phyloP scores from a whole-genome alignment of 768 basidiomycete genomes.

The Tubosaeta sp. region DNA sequence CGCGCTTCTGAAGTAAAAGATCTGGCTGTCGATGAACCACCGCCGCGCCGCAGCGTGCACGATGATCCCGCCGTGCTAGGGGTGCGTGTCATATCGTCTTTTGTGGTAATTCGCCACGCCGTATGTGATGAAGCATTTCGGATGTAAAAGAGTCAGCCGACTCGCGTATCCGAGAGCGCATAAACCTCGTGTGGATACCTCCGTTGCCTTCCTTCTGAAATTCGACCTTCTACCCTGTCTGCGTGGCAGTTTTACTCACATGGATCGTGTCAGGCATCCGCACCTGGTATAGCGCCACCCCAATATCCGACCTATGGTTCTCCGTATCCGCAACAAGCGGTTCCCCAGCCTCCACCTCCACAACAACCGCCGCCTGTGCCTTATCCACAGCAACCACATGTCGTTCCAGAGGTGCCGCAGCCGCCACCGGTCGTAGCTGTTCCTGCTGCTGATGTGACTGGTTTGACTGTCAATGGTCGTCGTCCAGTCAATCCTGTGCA shows the following conservation, averaged over 20 bases:
- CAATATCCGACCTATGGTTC: slow-evolving; percentile 29
- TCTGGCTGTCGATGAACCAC: slow-evolving; percentile 73
- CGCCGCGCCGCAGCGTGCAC: slow-evolving; percentile 58
- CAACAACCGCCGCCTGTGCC: slow-evolving; percentile 28
- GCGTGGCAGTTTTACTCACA: slow-evolving; percentile 8
- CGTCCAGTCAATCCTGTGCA: slow-evolving; percentile 51
- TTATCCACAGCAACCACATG: slow-evolving; percentile 25
- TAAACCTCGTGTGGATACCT: slow-evolving; percentile 44
- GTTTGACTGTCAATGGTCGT: slow-evolving; percentile 25
- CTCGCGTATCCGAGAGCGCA: slow-evolving; percentile 42
- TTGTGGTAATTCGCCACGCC: slow-evolving; percentile 2
- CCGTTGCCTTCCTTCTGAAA: slow-evolving; percentile 64
- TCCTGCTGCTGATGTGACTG: slow-evolving; percentile 22
- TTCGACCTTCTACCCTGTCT: not conserved
- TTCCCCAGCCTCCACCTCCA: slow-evolving; percentile 28
- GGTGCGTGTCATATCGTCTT: slow-evolving; percentile 44
- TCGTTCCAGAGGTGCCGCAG: slow-evolving; percentile 25
- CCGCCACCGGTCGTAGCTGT: slow-evolving; percentile 15
- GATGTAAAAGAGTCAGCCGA: slow-evolving; percentile 38
- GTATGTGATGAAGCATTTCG: slow-evolving; percentile 42
- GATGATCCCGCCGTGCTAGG: slow-evolving; percentile 84
- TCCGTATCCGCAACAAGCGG: slow-evolving; percentile 30
- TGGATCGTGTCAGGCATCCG: slow-evolving; percentile 40
- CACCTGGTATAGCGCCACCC: slow-evolving; percentile 36
- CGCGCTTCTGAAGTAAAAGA: slow-evolving; percentile 89